Base-by-base conservation (phyloP, 495 filamentous ascomycete genomes). In the Aspergillus conjunctus region DNA sequence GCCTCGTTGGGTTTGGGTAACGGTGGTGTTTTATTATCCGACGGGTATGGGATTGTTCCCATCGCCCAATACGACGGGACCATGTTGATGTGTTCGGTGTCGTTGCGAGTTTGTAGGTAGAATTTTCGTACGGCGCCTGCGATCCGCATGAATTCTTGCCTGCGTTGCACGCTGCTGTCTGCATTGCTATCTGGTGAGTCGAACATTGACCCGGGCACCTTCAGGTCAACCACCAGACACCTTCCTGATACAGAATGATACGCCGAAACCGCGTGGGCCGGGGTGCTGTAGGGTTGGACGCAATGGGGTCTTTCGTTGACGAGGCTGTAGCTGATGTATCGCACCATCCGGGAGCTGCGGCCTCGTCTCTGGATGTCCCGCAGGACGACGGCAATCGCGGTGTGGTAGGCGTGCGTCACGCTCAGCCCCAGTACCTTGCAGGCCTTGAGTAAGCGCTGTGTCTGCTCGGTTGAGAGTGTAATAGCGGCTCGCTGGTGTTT, bases 191-290 rank as follows among this genome's bases (percentile, higher is more conserved):
- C 26, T 9, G 15, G 31, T 12, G 17, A 33, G 18, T 49, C 44
- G 3, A 49, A 30, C 6, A 44, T 39, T 7, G 58, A 58, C 0
- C 34, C 56, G 2, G 66, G 62, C 1, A 72, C 68, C 1, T 30
- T 63, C 41, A 70, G 21, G 49, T 70, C 68, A 14, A 72, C 54
- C 1, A 54, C 54, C 1, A 72, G 60, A 20, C 62, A 51, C 15
- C 55, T 44, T 7, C 70, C 70, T 1, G 70, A 72, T 1, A 68
- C 66, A 4, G 70, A 72, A 51, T 72, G 66, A 33, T 72, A 72
- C 1, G 68, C 68, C 0, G 67, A 54, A 2, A 51, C 67, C 4
- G 67, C 54, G 43, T 70, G 67, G 2, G 59, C 54, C 1, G 62
- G 26, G 11, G 61, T 63, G 22, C 49, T 66, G 48, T 68, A 72